Base-by-base conservation (phyloP, 2,329 filamentous ascomycete genomes). In the Cladophialophora chaetospira region DNA sequence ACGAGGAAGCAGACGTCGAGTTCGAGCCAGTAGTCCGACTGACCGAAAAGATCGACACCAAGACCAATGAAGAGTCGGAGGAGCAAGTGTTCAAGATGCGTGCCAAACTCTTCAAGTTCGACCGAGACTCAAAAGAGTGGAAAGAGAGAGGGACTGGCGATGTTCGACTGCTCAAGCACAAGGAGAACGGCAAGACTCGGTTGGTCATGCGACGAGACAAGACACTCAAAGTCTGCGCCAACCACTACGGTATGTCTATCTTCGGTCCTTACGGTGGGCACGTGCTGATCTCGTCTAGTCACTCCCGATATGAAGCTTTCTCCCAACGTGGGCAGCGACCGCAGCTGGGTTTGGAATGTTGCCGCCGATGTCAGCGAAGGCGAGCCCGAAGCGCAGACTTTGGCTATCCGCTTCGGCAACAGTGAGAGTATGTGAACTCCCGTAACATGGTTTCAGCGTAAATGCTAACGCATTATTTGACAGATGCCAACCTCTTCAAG, bases 221-320 rank as follows among this genome's bases (percentile, higher is more conserved):
- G 90, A 99, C 94, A 61, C 86, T 97, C 80, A 99, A 99, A 85
- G 94, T 99, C 78, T 99, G 94, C 87, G 94, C 94, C 73, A 99
- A 99, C 83, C 94, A 99, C 84, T 99, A 99, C 79, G 88, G 92
- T 96, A 87, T 70, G 88, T 79, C 28, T 17, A 19, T 4, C 17
- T 21, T 26, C 42, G 10, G 2, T 6, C 31, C 17, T 17, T 17
- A 26, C 8, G 5, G 25, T 43, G 48, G 33, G 29, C 23, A 31
- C 29, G 42, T 67, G 49, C 62, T 72, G 51, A 69, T 58, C 40
- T 59, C 43, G 49, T 55, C 33, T 53, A 96, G 92, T 99, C 71
- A 91, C 96, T 61, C 93, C 93, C 63, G 93, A 97, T 77, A 97
- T 99, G 93, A 97, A 96, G 82, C 88, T 99, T 64, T 93, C 89